phyloP scores from a whole-genome alignment of 768 basidiomycete species.

The Kwoniella sp. region DNA sequence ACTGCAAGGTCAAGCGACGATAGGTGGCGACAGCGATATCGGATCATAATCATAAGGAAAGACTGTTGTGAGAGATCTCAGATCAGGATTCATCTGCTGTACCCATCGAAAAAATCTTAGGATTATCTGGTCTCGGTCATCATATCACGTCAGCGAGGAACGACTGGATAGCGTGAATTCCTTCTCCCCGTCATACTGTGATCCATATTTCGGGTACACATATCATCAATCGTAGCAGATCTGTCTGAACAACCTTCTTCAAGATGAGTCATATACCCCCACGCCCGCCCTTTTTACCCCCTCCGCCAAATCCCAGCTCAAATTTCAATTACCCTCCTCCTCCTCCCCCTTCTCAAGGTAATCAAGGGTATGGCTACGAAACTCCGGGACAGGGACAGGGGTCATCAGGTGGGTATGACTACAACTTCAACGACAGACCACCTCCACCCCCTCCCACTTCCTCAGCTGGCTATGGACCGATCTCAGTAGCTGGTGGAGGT shows the following conservation, averaged over 20 bases:
- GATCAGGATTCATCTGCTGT: no score
- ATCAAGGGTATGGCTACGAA: background rate
- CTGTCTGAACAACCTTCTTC: background rate
- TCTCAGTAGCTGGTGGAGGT: background rate
- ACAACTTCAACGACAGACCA: constrained; percentile 11
- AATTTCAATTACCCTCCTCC: background rate
- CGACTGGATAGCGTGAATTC: no score
- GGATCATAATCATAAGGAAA: no score
- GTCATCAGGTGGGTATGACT: background rate
- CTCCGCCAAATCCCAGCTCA: constrained; percentile 9
- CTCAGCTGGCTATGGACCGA: background rate
- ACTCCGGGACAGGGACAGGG: background rate
- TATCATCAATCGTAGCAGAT: no score
- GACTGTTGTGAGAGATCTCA: no score
- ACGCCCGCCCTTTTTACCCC: constrained; percentile 20
- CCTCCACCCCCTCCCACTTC: background rate
- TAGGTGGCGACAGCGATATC: no score
- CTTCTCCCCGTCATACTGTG: no score
- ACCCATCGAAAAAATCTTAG: no score
- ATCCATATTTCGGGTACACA: background rate
- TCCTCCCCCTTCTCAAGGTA: constrained; percentile 2
- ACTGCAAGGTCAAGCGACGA: no score
- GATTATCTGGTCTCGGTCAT: no score
- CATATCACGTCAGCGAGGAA: no score
- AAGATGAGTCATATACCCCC: constrained; percentile 25